Base-by-base conservation (phyloP, 805 yeast genomes). In the Tetrapisispora fleetii region DNA sequence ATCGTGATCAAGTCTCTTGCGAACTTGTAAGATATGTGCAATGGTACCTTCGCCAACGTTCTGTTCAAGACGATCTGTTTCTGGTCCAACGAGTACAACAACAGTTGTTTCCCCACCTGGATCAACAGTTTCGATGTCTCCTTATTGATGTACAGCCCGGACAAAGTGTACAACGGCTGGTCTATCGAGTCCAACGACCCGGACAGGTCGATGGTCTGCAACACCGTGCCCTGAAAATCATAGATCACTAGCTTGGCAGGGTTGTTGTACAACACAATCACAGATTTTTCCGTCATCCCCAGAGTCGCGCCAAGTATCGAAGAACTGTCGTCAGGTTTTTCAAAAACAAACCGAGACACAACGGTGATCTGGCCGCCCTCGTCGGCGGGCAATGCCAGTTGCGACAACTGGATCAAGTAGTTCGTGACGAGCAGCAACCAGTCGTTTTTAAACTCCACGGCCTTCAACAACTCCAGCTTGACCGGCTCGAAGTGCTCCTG, bases 241-340 rank as follows among this genome's bases (percentile, higher is more conserved):
- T 63, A 61, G 21, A 65, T 61, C 1, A 51, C 52, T 22, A 62
- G 44, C 38, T 55, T 52, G 36, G 50, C 53, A 24, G 65, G 61
- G 28, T 55, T 50, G 9, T 42, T 44, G 27, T 54, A 49, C 18
- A 63, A 46, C 3, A 57, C 56, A 17, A 64, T 58, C 17, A 64
- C 51, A 11, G 67, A 62, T 49, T 60, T 64, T 39, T 64, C 67
- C 2, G 68, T 64, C 46, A 64, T 58, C 4, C 68, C 68, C 13
- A 63, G 50, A 22, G 57, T 52, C 13, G 57, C 56, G 42, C 54
- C 55, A 33, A 54, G 19, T 5, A 58, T 40, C 7, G 37, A 38
- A 27, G 46, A 48, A 27, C 47, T 46, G 5, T 45, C 45, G 21
- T 48, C 42, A n/a, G 57, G 50, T 9, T 32, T 48, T 43, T 52